phyloP scores from a whole-genome alignment of 805 yeast genomes.

The Candida loeiensis region DNA sequence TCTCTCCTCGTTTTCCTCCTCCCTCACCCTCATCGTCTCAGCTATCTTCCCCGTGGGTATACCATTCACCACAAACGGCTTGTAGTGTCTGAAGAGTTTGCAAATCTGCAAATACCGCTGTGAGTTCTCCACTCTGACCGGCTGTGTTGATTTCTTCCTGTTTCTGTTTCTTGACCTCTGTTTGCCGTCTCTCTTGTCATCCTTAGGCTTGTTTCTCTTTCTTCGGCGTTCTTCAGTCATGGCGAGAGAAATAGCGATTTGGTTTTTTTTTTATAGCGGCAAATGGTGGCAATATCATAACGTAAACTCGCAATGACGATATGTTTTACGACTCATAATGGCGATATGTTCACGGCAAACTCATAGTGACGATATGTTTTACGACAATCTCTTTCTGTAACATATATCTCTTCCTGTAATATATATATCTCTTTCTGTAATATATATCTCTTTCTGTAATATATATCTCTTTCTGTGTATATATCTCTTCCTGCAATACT shows the following conservation, averaged over 20 bases:
- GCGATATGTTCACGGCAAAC: too few relatives aligned
- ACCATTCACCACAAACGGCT: conserved; percentile 39
- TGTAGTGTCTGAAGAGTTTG: conserved; percentile 28
- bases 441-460: too few relatives aligned
- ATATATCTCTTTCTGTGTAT: too few relatives aligned
- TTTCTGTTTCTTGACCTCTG: neutral
- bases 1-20: neutral
- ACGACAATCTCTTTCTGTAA: too few relatives aligned
- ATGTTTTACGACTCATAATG: too few relatives aligned
- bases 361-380: too few relatives aligned
- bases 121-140: conserved; percentile 5
- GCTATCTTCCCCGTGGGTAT: conserved; percentile 15
- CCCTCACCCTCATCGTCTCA: conserved; percentile 4
- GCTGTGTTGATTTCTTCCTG: conserved; percentile 2
- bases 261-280: neutral
- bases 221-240: conserved; percentile 2
- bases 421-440: too few relatives aligned
- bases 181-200: neutral
- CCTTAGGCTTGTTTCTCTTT: conserved; percentile 1
- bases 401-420: too few relatives aligned
- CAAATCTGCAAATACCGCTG: conserved; percentile 20
- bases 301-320: too few relatives aligned
- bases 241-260: neutral
- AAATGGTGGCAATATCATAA: conserved; percentile 1
- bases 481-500: too few relatives aligned